These are phyloP conservation scores for Aspergillus chevalieri DNA, from an alignment of 2,329 filamentous ascomycete genomes.

Conservation along the genomic window DNA sequence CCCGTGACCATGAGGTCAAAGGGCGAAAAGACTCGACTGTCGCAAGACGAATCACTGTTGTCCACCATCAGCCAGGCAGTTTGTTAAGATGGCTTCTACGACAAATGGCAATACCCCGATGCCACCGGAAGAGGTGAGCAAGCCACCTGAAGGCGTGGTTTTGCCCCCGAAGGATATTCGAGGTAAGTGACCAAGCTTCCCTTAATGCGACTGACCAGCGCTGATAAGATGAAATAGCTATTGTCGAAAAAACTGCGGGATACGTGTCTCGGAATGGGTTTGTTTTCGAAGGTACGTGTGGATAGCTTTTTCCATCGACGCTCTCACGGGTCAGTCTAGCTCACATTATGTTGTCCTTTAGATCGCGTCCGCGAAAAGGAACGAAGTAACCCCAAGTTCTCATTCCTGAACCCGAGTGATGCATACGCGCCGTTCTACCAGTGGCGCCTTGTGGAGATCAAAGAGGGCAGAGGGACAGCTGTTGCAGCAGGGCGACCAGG, in stretches of 20 bases:
- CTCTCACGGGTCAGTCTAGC: neutral
- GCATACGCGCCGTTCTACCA: constrained; percentile 82
- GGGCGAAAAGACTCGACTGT: neutral
- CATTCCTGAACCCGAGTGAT: constrained; percentile 73
- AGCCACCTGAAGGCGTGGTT: constrained; percentile 75
- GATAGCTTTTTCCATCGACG: neutral
- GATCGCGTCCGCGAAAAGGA: constrained; percentile 82
- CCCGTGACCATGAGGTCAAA: constrained; percentile 2
- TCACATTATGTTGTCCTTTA: constrained; percentile 12
- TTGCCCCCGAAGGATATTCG: constrained; percentile 81
- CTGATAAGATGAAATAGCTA: constrained; percentile 38
- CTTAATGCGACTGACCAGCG: constrained; percentile 1
- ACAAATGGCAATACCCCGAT: constrained; percentile 35
- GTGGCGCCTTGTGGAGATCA: constrained; percentile 85
- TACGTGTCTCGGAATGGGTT: constrained; percentile 68
- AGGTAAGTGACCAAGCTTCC: constrained; percentile 34
- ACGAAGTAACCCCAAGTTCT: constrained; percentile 79
- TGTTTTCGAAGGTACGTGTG: constrained; percentile 57
- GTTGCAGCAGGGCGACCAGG: constrained; percentile 68
- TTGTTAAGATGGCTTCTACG: constrained; percentile 33
- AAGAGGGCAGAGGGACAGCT: constrained; percentile 71
- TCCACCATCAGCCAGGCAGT: neutral
- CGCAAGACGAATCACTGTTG: neutral
- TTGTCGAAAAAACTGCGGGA: constrained; percentile 91
- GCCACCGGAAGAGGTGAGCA: constrained; percentile 56